Base-by-base conservation (phyloP, 306 rosid species). In the Dicorynia guianensis region DNA sequence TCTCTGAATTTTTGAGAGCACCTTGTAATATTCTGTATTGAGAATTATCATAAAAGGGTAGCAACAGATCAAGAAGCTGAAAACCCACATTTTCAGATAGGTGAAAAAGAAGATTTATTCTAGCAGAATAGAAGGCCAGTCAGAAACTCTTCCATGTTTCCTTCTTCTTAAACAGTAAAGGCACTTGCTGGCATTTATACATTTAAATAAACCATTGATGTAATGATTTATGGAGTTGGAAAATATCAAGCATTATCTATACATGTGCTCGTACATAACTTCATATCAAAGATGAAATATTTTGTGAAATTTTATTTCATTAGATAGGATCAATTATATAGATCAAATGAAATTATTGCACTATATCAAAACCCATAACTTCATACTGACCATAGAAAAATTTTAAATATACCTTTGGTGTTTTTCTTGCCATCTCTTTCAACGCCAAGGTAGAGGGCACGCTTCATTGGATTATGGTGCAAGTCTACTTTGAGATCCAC, bases 11-110 rank as follows among this genome's bases (percentile, higher is more conserved):
- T 72, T 82, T 82, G 55, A 82, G 72, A 71, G 64, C 66, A 46
- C 53, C 5, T 77, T 82, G 79, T 65, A 82, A 8, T 61, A 66
- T 66, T 76, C 52, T 72, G 76, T 71, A 72, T 67, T 50, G 48
- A 65, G 40, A 65, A 60, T 50, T 61, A 33, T 49, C 71, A 65
- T 40, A 76, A 71, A 47, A 69, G 50, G 60, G 49, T 14, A 65
- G 67, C 53, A 42, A 11, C 64, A 71, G 63, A 71, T 46, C 69
- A 64, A 56, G 70, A 44, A 54, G 62, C 33, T 76, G 79, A 78
- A 10, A 49, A 53, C 53, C 49, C 50, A 10, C 71, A 19, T 12
- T 38, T 69, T 60, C 71, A 69, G 30, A 70, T 46, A 44, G 52
- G n/a, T 0, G 4, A 46, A 50, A 5, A 67, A 57, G 52, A 34